Conservation (phyloP, 495 filamentous ascomycete species). For the Tuber brumale region DNA sequence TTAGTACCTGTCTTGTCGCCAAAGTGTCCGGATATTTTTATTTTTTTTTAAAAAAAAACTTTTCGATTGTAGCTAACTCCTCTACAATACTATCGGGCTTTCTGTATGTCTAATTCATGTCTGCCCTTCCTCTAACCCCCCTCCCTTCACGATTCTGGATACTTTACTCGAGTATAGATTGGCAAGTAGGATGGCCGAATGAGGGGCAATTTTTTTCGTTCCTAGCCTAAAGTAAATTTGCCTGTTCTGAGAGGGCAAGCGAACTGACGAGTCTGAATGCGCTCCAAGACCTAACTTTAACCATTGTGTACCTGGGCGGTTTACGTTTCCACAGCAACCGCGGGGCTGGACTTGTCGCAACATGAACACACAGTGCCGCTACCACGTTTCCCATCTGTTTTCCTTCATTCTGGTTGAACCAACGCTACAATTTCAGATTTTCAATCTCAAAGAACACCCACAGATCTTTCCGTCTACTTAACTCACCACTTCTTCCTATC, state of each 20-base stretch:
- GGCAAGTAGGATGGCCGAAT: neutral
- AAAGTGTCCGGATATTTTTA: no score
- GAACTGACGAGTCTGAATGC: neutral
- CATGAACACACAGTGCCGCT: neutral
- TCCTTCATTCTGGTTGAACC: neutral
- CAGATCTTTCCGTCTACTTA: neutral
- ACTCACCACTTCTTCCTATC: neutral
- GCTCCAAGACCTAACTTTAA: neutral
- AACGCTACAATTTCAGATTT: neutral
- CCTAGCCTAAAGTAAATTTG: neutral
- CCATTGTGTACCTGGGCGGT: neutral
- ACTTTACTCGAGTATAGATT: no score
- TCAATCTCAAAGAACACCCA: neutral
- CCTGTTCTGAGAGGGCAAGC: neutral
- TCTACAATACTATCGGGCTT: no score
- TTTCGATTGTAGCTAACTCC: no score
- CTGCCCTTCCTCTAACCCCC: no score
- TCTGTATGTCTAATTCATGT: no score
- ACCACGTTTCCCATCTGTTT: neutral
- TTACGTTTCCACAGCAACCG: neutral
- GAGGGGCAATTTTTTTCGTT: neutral
- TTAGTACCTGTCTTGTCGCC: no score
- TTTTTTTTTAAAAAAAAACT: no score
- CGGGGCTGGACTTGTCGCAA: neutral
- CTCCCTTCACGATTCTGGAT: no score